Conservation (phyloP, 768 basidiomycete species). For the Amanita pseudoporphyria region DNA sequence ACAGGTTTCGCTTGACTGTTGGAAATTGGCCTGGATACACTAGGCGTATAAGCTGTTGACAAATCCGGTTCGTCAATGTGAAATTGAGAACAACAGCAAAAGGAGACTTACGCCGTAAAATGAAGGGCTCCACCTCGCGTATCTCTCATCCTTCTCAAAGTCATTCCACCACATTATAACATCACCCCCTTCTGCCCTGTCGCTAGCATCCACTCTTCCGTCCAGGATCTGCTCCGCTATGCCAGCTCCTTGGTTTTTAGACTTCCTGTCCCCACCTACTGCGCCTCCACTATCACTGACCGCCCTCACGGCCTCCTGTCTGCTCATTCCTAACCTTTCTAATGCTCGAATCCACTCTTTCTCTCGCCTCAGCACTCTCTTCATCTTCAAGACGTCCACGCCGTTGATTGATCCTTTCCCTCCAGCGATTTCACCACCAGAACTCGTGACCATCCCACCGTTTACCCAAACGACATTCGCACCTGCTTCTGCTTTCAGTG, state of each 20-base stretch:
- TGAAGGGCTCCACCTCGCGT: conserved; percentile 41
- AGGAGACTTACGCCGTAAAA: conserved; percentile 34
- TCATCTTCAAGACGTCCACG: conserved; percentile 59
- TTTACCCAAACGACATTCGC: conserved; percentile 71
- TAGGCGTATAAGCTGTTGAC: conserved; percentile 59
- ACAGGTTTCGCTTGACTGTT: conserved; percentile 64
- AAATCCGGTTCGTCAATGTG: background rate
- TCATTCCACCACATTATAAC: conserved; percentile 88
- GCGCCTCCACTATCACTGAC: conserved; percentile 39
- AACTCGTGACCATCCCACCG: conserved; percentile 43
- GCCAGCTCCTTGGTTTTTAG: background rate
- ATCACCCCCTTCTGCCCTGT: conserved; percentile 67
- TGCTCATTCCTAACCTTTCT: conserved; percentile 49
- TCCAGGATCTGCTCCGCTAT: conserved; percentile 30
- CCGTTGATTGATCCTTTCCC: conserved; percentile 34
- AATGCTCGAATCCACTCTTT: conserved; percentile 50
- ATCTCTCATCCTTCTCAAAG: conserved; percentile 70
- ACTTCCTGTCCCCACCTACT: conserved; percentile 35
- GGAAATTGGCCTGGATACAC: conserved; percentile 75
- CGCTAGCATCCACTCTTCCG: conserved; percentile 87
- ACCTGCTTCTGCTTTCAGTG: conserved; percentile 41
- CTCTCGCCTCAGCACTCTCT: conserved; percentile 70
- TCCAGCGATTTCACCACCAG: conserved; percentile 1
- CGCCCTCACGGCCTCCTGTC: conserved; percentile 60
- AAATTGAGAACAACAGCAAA: background rate